These are phyloP conservation scores for Sporothrix inflata DNA, from an alignment of 2,329 filamentous ascomycete species.

Conservation along the genomic window DNA sequence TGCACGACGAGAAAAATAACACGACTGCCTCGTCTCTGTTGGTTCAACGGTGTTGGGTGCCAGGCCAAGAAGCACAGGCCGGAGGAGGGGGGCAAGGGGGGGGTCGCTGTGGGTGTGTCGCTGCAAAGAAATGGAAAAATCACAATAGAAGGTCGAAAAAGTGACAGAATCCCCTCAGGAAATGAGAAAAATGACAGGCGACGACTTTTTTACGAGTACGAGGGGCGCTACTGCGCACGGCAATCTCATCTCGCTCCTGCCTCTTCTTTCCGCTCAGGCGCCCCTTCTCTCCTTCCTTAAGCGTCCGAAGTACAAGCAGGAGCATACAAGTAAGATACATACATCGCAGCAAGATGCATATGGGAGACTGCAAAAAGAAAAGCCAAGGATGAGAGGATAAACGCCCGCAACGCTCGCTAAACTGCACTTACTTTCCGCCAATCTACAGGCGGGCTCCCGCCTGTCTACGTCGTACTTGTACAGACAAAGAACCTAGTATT, in stretches of 20 bases:
- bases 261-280: neutral
- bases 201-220: neutral
- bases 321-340: too few species aligned
- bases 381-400: too few species aligned
- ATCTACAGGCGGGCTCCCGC: neutral
- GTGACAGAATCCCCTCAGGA: neutral
- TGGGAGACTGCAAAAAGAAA: too few species aligned
- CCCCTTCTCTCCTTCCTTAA: neutral
- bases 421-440: neutral
- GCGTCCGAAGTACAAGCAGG: neutral
- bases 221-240: neutral
- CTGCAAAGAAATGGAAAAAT: conserved; percentile 8
- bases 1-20: too few species aligned
- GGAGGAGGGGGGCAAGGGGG: too few species aligned
- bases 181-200: conserved; percentile 6
- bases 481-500: neutral
- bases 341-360: too few species aligned
- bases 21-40: too few species aligned
- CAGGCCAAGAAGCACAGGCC: too few species aligned
- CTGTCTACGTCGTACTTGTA: too few species aligned
- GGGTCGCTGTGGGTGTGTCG: neutral
- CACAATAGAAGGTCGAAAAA: neutral
- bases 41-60: too few species aligned
- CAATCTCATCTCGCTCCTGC: neutral
- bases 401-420: neutral